Conservation (phyloP, 176 grass and related monocot species). For the Miscanthus lutarioriparius region DNA sequence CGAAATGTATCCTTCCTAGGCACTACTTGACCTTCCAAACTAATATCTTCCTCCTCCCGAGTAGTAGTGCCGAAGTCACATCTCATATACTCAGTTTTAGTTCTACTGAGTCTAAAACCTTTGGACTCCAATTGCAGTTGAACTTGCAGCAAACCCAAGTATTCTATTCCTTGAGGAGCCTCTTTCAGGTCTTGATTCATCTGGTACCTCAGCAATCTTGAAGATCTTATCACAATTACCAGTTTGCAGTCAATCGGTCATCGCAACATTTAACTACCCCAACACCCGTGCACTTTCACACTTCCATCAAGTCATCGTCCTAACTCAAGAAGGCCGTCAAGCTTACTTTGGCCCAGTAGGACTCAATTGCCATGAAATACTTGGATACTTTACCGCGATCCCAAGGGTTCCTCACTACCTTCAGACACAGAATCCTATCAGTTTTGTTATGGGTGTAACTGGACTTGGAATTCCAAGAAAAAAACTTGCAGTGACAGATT, state of each 20-base stretch:
- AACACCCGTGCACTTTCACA: conserved; percentile 31
- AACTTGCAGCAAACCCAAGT: conserved; percentile 40
- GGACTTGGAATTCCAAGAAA: conserved; percentile 31
- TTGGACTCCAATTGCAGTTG: conserved; percentile 36
- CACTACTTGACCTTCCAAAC: too few relatives aligned
- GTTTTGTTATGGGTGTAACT: conserved; percentile 14
- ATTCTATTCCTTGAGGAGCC: conserved; percentile 36
- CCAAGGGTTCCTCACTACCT: conserved; percentile 23
- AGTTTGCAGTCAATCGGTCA: background rate
- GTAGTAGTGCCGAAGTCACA: too few relatives aligned
- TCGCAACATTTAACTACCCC: conserved; percentile 22
- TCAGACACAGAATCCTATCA: conserved; percentile 32
- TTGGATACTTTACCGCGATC: conserved; percentile 32
- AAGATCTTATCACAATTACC: background rate
- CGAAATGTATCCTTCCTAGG: too few relatives aligned
- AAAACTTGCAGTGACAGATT: conserved; percentile 12
- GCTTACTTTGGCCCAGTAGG: conserved; percentile 38
- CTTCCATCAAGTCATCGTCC: conserved; percentile 38
- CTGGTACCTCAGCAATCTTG: conserved; percentile 31
- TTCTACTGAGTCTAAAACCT: too few relatives aligned
- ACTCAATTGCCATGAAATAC: conserved; percentile 34
- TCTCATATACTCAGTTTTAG: too few relatives aligned
- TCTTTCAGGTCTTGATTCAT: conserved; percentile 32
- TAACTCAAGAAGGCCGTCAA: conserved; percentile 25
- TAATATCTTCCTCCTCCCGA: too few relatives aligned